Percentiles rank a stretch among this genome's conserved stretches.
Evolutionary conservation across 83 land plant genomes (phyloP).

Genomic region (Isoetes engelmannii): DNA sequence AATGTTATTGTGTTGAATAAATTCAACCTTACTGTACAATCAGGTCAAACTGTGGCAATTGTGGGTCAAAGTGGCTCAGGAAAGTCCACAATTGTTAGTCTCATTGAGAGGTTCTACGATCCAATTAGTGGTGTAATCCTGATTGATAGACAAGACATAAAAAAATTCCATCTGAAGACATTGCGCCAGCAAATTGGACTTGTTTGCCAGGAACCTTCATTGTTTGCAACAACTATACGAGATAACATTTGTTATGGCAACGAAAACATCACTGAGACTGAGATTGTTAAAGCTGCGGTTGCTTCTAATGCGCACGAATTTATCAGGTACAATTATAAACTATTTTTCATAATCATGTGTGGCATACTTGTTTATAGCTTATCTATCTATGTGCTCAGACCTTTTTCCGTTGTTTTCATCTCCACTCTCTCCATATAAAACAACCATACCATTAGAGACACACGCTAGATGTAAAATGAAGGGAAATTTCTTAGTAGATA

Average conservation of each 20-base stretch:
- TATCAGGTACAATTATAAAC: background rate
- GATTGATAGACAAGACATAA: constrained; percentile 1
- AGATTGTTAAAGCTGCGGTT: constrained; percentile 2
- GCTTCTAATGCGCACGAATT: background rate
- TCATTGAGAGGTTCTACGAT: constrained; percentile 16
- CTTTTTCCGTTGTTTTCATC: too few relatives aligned
- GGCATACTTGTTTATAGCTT: too few relatives aligned
- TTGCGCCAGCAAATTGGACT: constrained; percentile 5
- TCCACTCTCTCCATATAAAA: too few relatives aligned
- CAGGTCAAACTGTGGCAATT: background rate
- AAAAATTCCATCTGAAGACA: background rate
- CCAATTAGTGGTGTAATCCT: background rate
- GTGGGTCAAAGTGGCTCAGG: constrained; percentile 11
- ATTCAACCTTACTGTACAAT: background rate
- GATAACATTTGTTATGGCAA: constrained; percentile 9
- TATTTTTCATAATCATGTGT: too few relatives aligned
- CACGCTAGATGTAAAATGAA: background rate
- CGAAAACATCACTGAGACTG: background rate
- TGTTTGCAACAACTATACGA: background rate
- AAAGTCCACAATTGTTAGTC: background rate
- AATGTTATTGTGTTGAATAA: constrained; percentile 3
- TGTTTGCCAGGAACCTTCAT: background rate
- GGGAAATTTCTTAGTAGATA: background rate
- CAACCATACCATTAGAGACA: background rate
- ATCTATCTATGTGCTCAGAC: too few relatives aligned